Base-by-base conservation (phyloP, 2,329 filamentous ascomycete species). In the Cladorrhinum sp. region DNA sequence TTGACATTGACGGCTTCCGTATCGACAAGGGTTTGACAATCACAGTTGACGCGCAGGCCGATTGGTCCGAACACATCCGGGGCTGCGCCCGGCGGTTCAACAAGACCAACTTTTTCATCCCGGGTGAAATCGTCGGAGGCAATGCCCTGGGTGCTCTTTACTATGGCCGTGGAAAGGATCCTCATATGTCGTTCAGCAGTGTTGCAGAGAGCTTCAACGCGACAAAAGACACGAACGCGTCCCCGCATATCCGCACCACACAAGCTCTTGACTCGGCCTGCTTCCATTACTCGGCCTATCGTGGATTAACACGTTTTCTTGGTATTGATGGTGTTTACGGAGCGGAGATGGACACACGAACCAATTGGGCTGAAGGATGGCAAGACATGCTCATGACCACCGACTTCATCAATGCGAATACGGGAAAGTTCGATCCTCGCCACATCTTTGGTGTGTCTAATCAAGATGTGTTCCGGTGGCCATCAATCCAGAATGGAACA, bases 11-110 rank as follows among this genome's bases (percentile, higher is more conserved):
- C 67, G 85, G 85, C 0, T 86, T 85, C 67, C 81, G 85, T 53
- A 85, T 86, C 70, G 85, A 88, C 72, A 88, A 88, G 71, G 85
- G 83, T 2, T 81, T 83, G n/a, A 84, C 86, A 65, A 79, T 83
- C 16, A 86, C 85, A 0, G 78, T 86, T 7, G 85, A 87, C 68
- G 79, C 84, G 1, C 76, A 85, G 61, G 84, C 78, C 13, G 80
- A 84, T 51, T 87, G 84, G 70, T 84, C 82, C n/a, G 74, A 77
- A 20, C 76, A 79, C 16, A 80, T 86, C 64, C 76, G 85, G 45
- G 74, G 80, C 38, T 88, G 85, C 69, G 85, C 85, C 13, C 72
- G 75, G 10, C 70, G 73, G n/a, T 75, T 82, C 52, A 83, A 83
- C 45, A 88, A 88, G 69, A 69, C 81, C 1, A 88, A 88, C 67